Percentiles rank a stretch among this genome's conserved stretches.
These are phyloP conservation scores for Fusarium sp. DNA, from an alignment of 2,329 filamentous ascomycete species.

Conservation along the genomic window DNA sequence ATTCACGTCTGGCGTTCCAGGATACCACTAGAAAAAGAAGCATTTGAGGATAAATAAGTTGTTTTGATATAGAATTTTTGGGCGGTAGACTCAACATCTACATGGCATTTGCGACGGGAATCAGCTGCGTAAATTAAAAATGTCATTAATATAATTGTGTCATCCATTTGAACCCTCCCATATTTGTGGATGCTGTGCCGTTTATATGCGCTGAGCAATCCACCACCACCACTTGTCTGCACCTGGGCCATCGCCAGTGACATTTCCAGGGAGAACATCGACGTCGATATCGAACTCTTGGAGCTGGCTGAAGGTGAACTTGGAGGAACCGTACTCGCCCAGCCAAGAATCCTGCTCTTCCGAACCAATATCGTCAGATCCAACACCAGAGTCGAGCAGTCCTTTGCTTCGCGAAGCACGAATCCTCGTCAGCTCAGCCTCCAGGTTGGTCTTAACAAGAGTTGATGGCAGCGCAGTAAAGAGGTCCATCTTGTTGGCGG, in stretches of 20 bases:
- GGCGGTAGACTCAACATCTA: slow-evolving; percentile 59
- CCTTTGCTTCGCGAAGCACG: slow-evolving; percentile 82
- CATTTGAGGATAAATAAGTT: slow-evolving; percentile 21
- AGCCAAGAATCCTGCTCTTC: slow-evolving; percentile 87
- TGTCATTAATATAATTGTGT: slow-evolving; percentile 45
- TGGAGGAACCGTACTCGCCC: slow-evolving; percentile 80
- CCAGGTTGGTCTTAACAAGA: slow-evolving; percentile 79
- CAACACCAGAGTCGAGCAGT: slow-evolving; percentile 83
- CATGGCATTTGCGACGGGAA: slow-evolving; percentile 41
- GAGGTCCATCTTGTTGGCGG: slow-evolving; percentile 94
- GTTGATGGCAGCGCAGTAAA: slow-evolving; percentile 89
- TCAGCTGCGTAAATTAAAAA: slow-evolving; percentile 38
- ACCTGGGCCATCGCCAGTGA: slow-evolving; percentile 72
- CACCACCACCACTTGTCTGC: slow-evolving; percentile 90
- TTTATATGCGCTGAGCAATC: slow-evolving; percentile 74
- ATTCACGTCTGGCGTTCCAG: slow-evolving; percentile 49
- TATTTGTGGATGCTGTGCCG: neutral
- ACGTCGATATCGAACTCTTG: slow-evolving; percentile 84
- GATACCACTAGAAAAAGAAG: slow-evolving; percentile 40
- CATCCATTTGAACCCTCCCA: neutral
- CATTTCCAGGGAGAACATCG: slow-evolving; percentile 81
- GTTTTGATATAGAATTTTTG: slow-evolving; percentile 39
- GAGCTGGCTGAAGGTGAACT: slow-evolving; percentile 85
- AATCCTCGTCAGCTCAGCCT: slow-evolving; percentile 84
- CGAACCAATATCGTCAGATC: slow-evolving; percentile 67